Percentiles rank a stretch among this genome's conserved stretches.
These are phyloP conservation scores for Fistulina hepatica DNA, from an alignment of 1,284 basidiomycete species.

Conservation along the genomic window DNA sequence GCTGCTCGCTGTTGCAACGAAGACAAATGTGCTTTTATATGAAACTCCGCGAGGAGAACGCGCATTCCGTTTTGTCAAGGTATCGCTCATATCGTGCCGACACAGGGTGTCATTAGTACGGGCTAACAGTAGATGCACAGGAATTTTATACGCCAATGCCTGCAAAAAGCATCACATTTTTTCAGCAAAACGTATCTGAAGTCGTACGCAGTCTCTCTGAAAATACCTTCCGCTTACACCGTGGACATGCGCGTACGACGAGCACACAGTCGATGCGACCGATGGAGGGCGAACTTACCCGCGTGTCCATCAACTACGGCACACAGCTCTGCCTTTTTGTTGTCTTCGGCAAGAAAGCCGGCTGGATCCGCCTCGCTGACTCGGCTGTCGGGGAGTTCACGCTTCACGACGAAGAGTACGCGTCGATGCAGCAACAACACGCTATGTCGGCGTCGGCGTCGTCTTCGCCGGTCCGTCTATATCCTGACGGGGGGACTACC, in stretches of 20 bases:
- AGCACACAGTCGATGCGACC: slow-evolving; percentile 16
- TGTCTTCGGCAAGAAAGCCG: slow-evolving; percentile 73
- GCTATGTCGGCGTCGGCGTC: slow-evolving; percentile 20
- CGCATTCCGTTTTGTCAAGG: slow-evolving; percentile 73
- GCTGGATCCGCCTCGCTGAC: slow-evolving; percentile 65
- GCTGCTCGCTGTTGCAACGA: slow-evolving; percentile 65
- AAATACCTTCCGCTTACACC: slow-evolving; percentile 12
- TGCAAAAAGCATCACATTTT: slow-evolving; percentile 53
- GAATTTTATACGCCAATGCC: slow-evolving; percentile 70
- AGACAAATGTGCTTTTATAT: slow-evolving; percentile 59
- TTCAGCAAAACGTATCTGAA: slow-evolving; percentile 55
- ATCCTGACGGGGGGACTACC: slow-evolving; percentile 19
- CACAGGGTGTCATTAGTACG: not conserved
- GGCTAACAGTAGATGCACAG: slow-evolving; percentile 26
- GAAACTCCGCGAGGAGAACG: slow-evolving; percentile 71
- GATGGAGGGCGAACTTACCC: slow-evolving; percentile 24
- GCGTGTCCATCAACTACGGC: slow-evolving; percentile 38
- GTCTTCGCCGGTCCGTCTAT: slow-evolving; percentile 12
- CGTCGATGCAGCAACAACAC: slow-evolving; percentile 18
- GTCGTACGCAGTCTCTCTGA: slow-evolving; percentile 34
- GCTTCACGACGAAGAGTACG: slow-evolving; percentile 39
- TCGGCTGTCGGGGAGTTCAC: slow-evolving; percentile 69
- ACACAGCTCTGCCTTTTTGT: slow-evolving; percentile 66
- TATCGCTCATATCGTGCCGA: too few species aligned
- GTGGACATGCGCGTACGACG: slow-evolving; percentile 24